Conservation (phyloP, 2,329 filamentous ascomycete genomes). For the Fusarium succisae region DNA sequence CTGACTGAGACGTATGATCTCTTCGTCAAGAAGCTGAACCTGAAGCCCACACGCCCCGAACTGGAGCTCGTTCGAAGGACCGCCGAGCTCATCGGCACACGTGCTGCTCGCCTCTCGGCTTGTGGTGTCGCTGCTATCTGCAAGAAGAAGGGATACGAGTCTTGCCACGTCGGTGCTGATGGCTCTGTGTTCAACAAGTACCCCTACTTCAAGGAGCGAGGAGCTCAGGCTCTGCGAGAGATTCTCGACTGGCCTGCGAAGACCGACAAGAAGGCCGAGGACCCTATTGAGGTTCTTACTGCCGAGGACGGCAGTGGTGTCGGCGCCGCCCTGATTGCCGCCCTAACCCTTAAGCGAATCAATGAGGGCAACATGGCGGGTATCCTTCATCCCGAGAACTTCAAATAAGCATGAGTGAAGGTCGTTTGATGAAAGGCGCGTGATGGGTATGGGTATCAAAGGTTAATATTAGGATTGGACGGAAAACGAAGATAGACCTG, state of each 20-base stretch:
- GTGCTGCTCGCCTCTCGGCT: conserved; percentile 89
- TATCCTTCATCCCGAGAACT: conserved; percentile 73
- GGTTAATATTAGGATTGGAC: conserved; percentile 16
- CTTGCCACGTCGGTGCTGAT: conserved; percentile 94
- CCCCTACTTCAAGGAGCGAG: conserved; percentile 94
- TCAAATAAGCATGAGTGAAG: conserved; percentile 45
- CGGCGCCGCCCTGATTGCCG: conserved; percentile 93
- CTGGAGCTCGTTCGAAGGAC: conserved; percentile 89
- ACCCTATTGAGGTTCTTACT: conserved; percentile 86
- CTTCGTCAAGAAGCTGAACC: conserved; percentile 78
- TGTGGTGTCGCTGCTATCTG: conserved; percentile 96
- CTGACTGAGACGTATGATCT: conserved; percentile 87
- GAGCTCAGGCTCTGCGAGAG: conserved; percentile 88
- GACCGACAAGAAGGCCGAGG: conserved; percentile 74
- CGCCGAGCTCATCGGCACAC: conserved; percentile 93
- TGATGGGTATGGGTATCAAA: conserved; percentile 20
- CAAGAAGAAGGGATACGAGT: conserved; percentile 91
- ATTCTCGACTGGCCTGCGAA: conserved; percentile 92
- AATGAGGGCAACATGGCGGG: conserved; percentile 70
- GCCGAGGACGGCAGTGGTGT: conserved; percentile 97
- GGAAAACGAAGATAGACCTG: conserved; percentile 38
- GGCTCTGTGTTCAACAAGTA: conserved; percentile 99
- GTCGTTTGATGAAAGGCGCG: conserved; percentile 15
- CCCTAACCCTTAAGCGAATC: conserved; percentile 71
- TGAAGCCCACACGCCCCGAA: conserved; percentile 78